A percentile compares a stretch with the other conserved stretches of the same genome.
phyloP scores from a whole-genome alignment of 306 rosid genomes.

The Castanopsis chinensis region DNA sequence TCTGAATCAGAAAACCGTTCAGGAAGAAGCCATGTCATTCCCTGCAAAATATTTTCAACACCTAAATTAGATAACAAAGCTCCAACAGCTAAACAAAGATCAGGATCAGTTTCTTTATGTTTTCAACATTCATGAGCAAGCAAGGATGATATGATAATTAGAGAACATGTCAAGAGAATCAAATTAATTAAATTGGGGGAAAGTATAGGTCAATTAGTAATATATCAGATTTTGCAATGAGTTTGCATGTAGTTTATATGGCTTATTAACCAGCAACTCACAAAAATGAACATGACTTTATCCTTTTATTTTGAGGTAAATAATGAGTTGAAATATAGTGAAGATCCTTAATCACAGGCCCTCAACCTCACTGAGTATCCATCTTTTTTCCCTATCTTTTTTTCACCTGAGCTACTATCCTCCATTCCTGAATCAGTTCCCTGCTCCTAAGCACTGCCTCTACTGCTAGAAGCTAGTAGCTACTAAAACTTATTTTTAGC shows the following conservation, averaged over 20 bases:
- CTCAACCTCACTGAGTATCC: background rate
- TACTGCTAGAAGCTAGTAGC: background rate
- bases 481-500: background rate
- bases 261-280: background rate
- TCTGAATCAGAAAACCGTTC: conserved; percentile 95
- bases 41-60: conserved; percentile 54
- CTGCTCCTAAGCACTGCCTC: background rate
- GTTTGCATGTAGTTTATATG: background rate
- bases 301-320: background rate
- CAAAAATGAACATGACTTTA: background rate
- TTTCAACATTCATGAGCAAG: background rate
- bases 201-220: background rate
- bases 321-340: background rate
- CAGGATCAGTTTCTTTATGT: background rate
- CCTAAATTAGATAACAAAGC: conserved; percentile 26
- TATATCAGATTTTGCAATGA: background rate
- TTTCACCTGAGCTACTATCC: background rate
- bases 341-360: background rate
- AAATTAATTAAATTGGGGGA: background rate
- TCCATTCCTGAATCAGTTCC: background rate
- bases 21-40: conserved; percentile 95
- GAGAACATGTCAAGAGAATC: background rate
- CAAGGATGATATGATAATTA: background rate
- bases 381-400: background rate
- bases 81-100: background rate